These are phyloP conservation scores for Trichosporon sp. DNA, from an alignment of 1,284 basidiomycete genomes.

Conservation along the genomic window DNA sequence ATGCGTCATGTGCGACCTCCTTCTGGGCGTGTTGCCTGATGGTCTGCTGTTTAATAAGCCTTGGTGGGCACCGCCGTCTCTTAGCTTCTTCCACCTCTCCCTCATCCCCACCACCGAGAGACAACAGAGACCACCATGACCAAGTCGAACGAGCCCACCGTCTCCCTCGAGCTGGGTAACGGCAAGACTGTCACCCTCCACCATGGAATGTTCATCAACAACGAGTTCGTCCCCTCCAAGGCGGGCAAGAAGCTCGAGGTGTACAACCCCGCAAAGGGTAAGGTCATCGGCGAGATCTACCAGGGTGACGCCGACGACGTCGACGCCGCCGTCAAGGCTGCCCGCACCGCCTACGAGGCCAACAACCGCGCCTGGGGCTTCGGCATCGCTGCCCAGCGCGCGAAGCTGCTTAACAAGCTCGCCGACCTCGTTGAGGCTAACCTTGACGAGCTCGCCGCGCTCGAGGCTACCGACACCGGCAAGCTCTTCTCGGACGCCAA, in stretches of 20 bases:
- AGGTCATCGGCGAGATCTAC: constrained; percentile 51
- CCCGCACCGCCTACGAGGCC: constrained; percentile 74
- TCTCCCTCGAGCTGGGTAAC: constrained; percentile 31
- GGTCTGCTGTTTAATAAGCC: background rate
- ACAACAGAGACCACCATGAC: constrained; percentile 7
- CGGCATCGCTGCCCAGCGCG: constrained; percentile 64
- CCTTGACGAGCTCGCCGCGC: constrained; percentile 66
- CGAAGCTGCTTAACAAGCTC: constrained; percentile 73
- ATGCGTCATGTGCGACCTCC: background rate
- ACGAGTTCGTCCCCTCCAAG: constrained; percentile 42
- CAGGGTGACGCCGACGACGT: constrained; percentile 65
- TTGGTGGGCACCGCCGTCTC: background rate
- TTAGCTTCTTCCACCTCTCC: background rate
- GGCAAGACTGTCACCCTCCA: constrained; percentile 30
- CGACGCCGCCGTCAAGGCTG: constrained; percentile 78
- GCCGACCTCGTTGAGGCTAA: constrained; percentile 89
- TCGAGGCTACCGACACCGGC: constrained; percentile 78
- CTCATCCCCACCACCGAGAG: background rate
- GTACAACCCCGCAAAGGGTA: constrained; percentile 61
- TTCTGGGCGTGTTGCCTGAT: background rate
- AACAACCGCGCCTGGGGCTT: constrained; percentile 72
- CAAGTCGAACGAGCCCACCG: constrained; percentile 18
- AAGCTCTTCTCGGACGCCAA: constrained; percentile 77
- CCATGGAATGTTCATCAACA: constrained; percentile 41
- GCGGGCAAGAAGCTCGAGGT: constrained; percentile 40